Evolutionary conservation across 2,329 filamentous ascomycete genomes (phyloP), one percentile per base, ranked within the genome.

Genomic region (Arthrobotrys sinensis): DNA sequence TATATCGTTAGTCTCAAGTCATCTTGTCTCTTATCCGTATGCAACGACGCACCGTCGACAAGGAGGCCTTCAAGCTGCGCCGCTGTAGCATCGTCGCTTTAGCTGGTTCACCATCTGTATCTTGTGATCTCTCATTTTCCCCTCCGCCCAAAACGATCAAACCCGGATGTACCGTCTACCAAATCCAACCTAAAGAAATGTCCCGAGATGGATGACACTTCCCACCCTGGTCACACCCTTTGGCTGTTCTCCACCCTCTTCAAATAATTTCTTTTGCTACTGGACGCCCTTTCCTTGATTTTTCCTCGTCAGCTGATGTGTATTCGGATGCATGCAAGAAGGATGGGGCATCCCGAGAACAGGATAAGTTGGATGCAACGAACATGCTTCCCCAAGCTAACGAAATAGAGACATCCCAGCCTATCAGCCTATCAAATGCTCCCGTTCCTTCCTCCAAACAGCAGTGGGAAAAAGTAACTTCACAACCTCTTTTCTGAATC

Each of bases 301-400:
- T 78, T 78, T 63, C 55, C 75, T 78, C 67, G 75, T 78, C 75
- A 78, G 75, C 75, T 78, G 75, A 78, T 78, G 68, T 72, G 53
- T 71, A 78, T 78, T 78, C 75, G 75, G 75, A 78, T 72, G 75
- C 67, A 78, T 78, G 75, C 67, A 78, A 78, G 75, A 77, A 70
- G 71, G 72, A 78, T 78, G 75, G 73, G 73, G 73, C 75, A 78
- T 75, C 70, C 70, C 70, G 70, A 75, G 70, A 75, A 75, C 70
- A 75, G 70, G 70, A 75, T 75, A 63, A 68, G 70, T 75, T 75
- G 70, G 70, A 75, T 66, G 69, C 69, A 77, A 69, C 60, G 73
- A 77, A 70, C 73, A 77, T 77, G 73, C 69, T 65, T 73, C 69
- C 52, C 46, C 52, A 60, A 63, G 67, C 75, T 78, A 78, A 78